Base-by-base conservation (phyloP, 805 yeast genomes). In the Hanseniaspora thailandica region DNA sequence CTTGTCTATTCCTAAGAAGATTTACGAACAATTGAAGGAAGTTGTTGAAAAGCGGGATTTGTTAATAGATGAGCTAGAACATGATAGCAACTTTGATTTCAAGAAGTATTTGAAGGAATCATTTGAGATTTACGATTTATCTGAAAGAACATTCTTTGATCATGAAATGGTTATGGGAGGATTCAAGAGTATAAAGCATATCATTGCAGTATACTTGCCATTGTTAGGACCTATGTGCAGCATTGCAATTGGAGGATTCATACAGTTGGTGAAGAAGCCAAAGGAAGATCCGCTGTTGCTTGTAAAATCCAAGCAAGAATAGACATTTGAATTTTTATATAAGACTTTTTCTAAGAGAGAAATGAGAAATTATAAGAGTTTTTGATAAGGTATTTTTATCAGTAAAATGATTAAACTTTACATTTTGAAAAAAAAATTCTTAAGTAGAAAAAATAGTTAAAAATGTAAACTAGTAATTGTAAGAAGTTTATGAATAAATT, bases 91-190 rank as follows among this genome's bases (percentile, higher is more conserved):
- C 3, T 6, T 5, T 3, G 45, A 47, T 20, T 70, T 71, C 65
- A 74, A 82, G 13, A 60, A 64, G n/a, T 86, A 94, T 0, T 71
- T 81, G 41, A 62, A 69, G 13, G 68, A 74, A 45, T 84, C 96
- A 0, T 76, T 81, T 58, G 58, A 63, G 20, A 56, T 69, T 47
- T 60, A 66, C 1, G 48, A 61, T 43, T 58, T 59, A n/a, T 63
- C 69, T 38, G 80, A 77, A 56, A 71, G 71, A 45, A 97, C 97
- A 0, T 90, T 90, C 61, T 90, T 90, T 65, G 95, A 90, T 60
- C 85, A 86, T 60, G 89, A 84, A 65, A 90, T 93, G 96, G 86
- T 93, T 28, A 95, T 87, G 62, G 97, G 90, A 63, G 86, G 84
- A 54, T 88, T 85, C 66, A 87, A 89, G 72, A 97, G 98, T 0